Evolutionary conservation across 345 rosid genomes (phyloP).

Genomic region (Eucalyptus cloeziana): DNA sequence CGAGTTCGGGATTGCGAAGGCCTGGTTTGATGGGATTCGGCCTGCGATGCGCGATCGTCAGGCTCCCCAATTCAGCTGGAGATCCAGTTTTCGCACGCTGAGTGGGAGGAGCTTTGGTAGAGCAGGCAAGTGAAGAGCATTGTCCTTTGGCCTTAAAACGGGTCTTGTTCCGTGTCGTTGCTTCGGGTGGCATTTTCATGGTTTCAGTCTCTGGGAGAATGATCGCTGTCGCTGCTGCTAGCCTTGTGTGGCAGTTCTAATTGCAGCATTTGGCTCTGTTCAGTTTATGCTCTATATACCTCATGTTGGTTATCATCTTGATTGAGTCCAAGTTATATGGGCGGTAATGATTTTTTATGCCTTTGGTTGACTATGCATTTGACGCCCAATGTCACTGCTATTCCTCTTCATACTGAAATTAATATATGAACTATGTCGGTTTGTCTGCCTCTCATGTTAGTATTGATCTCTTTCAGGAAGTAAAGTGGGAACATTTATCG

Average conservation of each 20-base stretch:
- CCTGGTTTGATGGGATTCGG: constrained; percentile 4
- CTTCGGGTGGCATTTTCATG: neutral
- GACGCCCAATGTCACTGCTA: neutral
- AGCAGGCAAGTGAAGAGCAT: neutral
- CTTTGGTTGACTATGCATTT: neutral
- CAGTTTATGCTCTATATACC: neutral
- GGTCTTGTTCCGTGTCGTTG: neutral
- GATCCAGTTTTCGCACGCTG: neutral
- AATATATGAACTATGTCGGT: neutral
- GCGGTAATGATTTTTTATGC: neutral
- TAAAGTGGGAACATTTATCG: constrained; percentile 5
- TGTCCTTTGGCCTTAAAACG: neutral
- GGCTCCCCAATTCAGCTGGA: neutral
- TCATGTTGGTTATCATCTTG: neutral
- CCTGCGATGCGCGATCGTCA: neutral
- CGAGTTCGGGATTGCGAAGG: neutral
- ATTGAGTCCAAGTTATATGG: neutral
- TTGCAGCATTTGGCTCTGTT: neutral
- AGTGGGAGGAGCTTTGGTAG: neutral
- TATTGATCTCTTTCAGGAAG: constrained; percentile 5
- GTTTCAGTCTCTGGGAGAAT: neutral
- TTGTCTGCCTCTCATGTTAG: neutral
- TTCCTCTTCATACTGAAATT: neutral
- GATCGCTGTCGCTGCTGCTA: neutral
- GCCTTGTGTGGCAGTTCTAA: neutral